These are phyloP conservation scores for Tirmania nivea DNA, from an alignment of 495 filamentous ascomycete species.

Conservation along the genomic window DNA sequence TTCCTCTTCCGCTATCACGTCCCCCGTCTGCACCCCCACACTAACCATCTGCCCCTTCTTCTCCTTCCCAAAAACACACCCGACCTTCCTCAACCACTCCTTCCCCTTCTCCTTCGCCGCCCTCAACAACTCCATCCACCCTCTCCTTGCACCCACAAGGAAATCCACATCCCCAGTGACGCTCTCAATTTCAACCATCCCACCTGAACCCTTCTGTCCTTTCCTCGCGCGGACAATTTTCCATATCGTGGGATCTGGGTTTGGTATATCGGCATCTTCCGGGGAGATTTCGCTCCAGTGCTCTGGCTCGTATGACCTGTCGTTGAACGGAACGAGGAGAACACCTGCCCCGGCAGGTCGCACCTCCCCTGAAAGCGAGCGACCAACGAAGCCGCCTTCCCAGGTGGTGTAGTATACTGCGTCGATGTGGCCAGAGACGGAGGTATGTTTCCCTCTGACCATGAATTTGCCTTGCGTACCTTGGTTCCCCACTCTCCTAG, in stretches of 20 bases:
- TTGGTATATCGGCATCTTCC: background rate
- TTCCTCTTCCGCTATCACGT: too few species aligned
- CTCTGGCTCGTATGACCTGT: background rate
- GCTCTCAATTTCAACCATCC: background rate
- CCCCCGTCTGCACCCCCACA: too few species aligned
- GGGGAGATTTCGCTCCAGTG: background rate
- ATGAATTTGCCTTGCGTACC: background rate
- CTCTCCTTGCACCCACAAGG: background rate
- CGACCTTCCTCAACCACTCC: background rate
- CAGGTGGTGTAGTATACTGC: background rate
- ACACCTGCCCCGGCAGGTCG: background rate
- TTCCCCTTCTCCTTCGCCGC: background rate
- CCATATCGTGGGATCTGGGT: background rate
- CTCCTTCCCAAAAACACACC: too few species aligned
- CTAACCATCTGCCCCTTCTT: too few species aligned
- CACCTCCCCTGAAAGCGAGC: background rate
- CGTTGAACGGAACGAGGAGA: background rate
- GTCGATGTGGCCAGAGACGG: background rate
- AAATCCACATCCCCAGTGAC: background rate
- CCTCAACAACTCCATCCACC: background rate
- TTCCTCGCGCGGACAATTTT: background rate
- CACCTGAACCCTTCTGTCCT: background rate
- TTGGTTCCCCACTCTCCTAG: too few species aligned
- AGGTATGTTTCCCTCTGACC: background rate
- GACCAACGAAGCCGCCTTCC: background rate